Base-by-base conservation (phyloP, 2,329 filamentous ascomycete genomes). In the Colletotrichum aenigma region DNA sequence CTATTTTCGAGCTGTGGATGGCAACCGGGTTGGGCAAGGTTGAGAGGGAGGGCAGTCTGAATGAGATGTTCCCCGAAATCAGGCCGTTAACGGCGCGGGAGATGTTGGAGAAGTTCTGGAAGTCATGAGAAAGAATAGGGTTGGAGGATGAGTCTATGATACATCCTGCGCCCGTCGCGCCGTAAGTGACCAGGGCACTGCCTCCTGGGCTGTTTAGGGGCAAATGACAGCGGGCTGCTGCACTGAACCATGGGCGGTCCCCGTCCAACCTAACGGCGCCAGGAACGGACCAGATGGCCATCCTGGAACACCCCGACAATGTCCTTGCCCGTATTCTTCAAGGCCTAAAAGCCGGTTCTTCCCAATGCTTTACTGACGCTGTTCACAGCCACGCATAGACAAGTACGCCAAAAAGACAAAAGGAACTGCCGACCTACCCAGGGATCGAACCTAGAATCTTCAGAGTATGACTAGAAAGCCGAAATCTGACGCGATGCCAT, bases 1-100 rank as follows among this genome's bases (percentile, higher is more conserved):
- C 79, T 5, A 64, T 66, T 5, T 79, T 82, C 48, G 79, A 80
- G 16, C 32, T 77, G 12, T 76, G 75, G 77, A 66, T 80, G 55
- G 60, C 78, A 4, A 3, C 80, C 3, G 65, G 78, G 34, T 7
- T 79, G 8, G 43, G 79, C 21, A 76, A 81, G 32, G 43, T 80
- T 0, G 70, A 75, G 24, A 70, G 26, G 0, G 71, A 48, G 1
- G 34, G 52, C 21, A 28, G 78, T 62, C 7, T 85, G 72, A 70
- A 85, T 32, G 7, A 81, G 74, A 3, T 80, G 58, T 76, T 85
- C 78, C 78, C 79, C 1, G 78, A 79, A 10, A 78, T 83, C 56
- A 78, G 81, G 77, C 61, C 77, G 7, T 16, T 67, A 66, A 81
- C 58, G 48, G 77, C 78, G 32, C 78, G 76, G 70, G 79, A 81